Evolutionary conservation across 2,329 filamentous ascomycete genomes (phyloP).

Genomic region (Fusarium decemcellulare): DNA sequence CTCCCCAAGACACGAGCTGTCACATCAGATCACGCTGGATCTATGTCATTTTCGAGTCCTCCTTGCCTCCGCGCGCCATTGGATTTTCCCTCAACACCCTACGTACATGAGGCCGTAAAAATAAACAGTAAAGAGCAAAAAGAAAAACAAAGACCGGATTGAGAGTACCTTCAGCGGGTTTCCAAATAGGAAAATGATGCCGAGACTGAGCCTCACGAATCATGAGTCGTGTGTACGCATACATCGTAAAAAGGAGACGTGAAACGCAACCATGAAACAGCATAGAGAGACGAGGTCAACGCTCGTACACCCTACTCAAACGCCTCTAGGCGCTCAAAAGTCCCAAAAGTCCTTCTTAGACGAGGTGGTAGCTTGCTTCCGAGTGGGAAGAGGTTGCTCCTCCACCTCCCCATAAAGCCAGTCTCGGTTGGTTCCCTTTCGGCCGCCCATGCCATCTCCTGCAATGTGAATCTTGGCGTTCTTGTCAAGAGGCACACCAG

Average conservation of each 20-base stretch:
- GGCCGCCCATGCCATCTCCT: constrained; percentile 76
- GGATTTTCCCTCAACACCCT: constrained; percentile 22
- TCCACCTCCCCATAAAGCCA: constrained; percentile 71
- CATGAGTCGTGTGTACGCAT: constrained; percentile 21
- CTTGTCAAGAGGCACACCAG: constrained; percentile 32
- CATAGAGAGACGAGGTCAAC: constrained; percentile 2
- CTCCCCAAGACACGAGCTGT: constrained; percentile 1
- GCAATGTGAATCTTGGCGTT: constrained; percentile 57
- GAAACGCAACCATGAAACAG: not conserved
- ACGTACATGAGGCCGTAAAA: constrained; percentile 25
- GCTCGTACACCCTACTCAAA: constrained; percentile 12
- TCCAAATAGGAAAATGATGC: constrained; percentile 30
- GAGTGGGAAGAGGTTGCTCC: constrained; percentile 53
- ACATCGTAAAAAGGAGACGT: constrained; percentile 9
- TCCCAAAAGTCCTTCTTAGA: constrained; percentile 63
- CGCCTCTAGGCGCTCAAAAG: constrained; percentile 52
- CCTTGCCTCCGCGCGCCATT: constrained; percentile 15
- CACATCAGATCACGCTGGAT: not conserved
- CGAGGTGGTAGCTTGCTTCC: constrained; percentile 53
- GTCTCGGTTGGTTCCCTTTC: constrained; percentile 64
- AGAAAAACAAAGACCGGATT: constrained; percentile 11
- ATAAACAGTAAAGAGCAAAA: constrained; percentile 27
- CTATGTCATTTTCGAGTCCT: constrained; percentile 16
- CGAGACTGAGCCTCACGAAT: constrained; percentile 21
- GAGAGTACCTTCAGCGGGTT: constrained; percentile 7